These are phyloP conservation scores for Termitomyces heimii DNA, from an alignment of 768 basidiomycete genomes.

Conservation along the genomic window DNA sequence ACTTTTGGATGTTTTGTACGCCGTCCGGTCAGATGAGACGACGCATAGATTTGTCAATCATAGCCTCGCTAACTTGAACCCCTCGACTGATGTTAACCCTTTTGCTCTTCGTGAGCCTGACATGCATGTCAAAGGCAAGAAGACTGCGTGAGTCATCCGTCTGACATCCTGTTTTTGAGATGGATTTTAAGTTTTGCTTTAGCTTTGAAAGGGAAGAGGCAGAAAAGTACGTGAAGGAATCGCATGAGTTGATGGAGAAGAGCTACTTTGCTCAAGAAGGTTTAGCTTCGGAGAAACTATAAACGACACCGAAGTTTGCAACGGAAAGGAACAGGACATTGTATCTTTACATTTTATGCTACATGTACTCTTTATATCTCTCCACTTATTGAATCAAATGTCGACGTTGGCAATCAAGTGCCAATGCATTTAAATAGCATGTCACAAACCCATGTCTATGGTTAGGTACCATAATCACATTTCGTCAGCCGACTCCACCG, in stretches of 20 bases:
- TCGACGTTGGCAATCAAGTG: neutral
- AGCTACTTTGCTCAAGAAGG: constrained; percentile 1
- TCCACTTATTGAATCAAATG: neutral
- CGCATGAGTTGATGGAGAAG: constrained; percentile 47
- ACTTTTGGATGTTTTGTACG: constrained; percentile 84
- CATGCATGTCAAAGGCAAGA: constrained; percentile 77
- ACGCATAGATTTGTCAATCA: constrained; percentile 97
- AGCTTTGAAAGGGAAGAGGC: constrained; percentile 70
- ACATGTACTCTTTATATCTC: neutral
- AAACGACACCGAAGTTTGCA: neutral
- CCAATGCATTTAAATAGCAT: neutral
- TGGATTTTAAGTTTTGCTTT: constrained; percentile 7
- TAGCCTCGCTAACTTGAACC: constrained; percentile 82
- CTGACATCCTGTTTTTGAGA: neutral
- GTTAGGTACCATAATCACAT: neutral
- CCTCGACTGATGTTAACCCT: constrained; percentile 77
- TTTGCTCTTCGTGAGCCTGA: constrained; percentile 87
- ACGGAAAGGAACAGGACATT: neutral
- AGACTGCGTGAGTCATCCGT: constrained; percentile 51
- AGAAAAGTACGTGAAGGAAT: constrained; percentile 56
- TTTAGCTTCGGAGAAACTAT: constrained; percentile 1
- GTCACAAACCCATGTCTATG: neutral
- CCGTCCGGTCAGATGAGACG: constrained; percentile 89
- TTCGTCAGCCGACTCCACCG: constrained; percentile 2
- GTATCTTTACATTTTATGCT: neutral